Conservation (phyloP, 352 stramenopile genomes). For the Halophytophthora batemanensis region DNA sequence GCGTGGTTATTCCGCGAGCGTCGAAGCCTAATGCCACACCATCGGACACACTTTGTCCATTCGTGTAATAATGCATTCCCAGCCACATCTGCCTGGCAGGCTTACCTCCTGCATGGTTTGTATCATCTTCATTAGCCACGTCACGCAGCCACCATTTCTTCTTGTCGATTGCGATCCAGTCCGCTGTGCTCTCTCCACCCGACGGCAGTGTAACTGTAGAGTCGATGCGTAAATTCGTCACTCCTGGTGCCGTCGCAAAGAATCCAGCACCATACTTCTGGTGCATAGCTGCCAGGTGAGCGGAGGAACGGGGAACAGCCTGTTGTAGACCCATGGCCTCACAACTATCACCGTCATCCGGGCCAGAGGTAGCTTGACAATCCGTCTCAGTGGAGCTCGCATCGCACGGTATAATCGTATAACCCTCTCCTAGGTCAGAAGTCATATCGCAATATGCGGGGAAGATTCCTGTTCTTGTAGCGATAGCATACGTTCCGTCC, state of each 20-base stretch:
- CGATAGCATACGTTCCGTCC: slow-evolving; percentile 43
- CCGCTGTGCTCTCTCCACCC: slow-evolving; percentile 35
- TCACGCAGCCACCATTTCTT: slow-evolving; percentile 66
- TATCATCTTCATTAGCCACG: slow-evolving; percentile 27
- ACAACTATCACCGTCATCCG: slow-evolving; percentile 45
- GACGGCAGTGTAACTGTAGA: slow-evolving; percentile 35
- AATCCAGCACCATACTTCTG: slow-evolving; percentile 41
- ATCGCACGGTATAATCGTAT: slow-evolving; percentile 52
- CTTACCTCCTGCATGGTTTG: slow-evolving; percentile 10
- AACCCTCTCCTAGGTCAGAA: slow-evolving; percentile 43
- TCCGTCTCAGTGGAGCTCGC: slow-evolving; percentile 23
- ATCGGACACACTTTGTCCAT: slow-evolving; percentile 42
- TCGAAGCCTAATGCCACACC: slow-evolving; percentile 45
- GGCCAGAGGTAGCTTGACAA: slow-evolving; percentile 30
- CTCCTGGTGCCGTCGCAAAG: slow-evolving; percentile 48
- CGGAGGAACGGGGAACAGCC: slow-evolving; percentile 45
- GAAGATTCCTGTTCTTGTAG: slow-evolving; percentile 36
- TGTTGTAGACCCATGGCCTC: slow-evolving; percentile 47
- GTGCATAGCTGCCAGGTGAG: slow-evolving; percentile 45
- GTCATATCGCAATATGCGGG: slow-evolving; percentile 57
- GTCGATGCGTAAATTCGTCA: slow-evolving; percentile 42
- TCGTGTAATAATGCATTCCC: slow-evolving; percentile 43
- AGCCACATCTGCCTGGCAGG: slow-evolving; percentile 41
- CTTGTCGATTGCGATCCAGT: slow-evolving; percentile 48
- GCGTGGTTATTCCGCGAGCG: slow-evolving; percentile 36